Evolutionary conservation across 805 yeast genomes (phyloP).

Genomic region (Lachancea lanzarotensis): DNA sequence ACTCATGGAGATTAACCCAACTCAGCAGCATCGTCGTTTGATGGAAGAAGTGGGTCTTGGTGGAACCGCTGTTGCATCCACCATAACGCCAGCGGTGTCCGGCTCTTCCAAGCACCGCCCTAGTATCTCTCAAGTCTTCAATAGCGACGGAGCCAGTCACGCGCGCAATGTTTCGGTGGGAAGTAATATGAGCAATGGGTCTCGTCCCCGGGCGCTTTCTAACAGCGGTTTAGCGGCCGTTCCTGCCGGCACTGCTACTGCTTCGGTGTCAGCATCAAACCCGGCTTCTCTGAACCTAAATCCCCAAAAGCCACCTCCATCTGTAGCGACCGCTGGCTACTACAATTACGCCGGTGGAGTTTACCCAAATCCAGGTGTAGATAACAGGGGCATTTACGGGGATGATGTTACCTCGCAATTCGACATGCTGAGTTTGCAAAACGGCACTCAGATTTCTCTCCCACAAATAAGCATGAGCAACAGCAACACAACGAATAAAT

Average conservation of each 20-base stretch:
- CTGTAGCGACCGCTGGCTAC: constrained; percentile 10
- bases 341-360: constrained; percentile 28
- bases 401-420: constrained; percentile 28
- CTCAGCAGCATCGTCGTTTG: constrained; percentile 76
- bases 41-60: constrained; percentile 86
- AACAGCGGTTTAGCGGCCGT: constrained; percentile 11
- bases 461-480: constrained; percentile 29
- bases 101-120: constrained; percentile 17
- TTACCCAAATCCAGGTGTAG: constrained; percentile 18
- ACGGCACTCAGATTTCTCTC: constrained; percentile 26
- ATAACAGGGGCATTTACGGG: constrained; percentile 10
- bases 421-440: constrained; percentile 25
- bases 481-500: constrained; percentile 9
- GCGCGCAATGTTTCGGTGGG: constrained; percentile 29
- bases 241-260: constrained; percentile 7
- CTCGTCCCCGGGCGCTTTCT: constrained; percentile 21
- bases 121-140: constrained; percentile 22
- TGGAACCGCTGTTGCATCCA: constrained; percentile 1
- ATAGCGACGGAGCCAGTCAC: constrained; percentile 20
- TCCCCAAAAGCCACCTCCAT: background rate
- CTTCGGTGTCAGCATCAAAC: background rate
- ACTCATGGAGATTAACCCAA: constrained; percentile 51
- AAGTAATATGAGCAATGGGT: constrained; percentile 27
- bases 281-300: background rate
- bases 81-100: background rate